Evolutionary conservation across 2,329 filamentous ascomycete species (phyloP).

Genomic region (Aspergillus sp.): DNA sequence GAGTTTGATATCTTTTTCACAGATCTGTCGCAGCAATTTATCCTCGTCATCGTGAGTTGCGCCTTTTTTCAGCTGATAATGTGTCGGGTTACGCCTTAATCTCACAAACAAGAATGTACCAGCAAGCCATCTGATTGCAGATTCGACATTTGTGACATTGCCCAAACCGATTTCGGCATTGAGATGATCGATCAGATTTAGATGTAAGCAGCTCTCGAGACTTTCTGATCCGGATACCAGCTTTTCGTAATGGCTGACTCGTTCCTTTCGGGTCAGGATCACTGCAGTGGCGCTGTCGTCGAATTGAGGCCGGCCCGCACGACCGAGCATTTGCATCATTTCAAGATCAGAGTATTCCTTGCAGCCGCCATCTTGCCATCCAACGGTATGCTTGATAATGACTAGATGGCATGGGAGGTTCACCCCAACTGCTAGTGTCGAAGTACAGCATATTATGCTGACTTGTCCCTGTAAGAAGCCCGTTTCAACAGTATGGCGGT

Average conservation of each 20-base stretch:
- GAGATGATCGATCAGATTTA: constrained; percentile 75
- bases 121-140: constrained; percentile 68
- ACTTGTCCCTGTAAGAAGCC: constrained; percentile 68
- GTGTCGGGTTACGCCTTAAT: constrained; percentile 62
- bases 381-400: constrained; percentile 73
- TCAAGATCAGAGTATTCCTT: constrained; percentile 78
- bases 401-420: constrained; percentile 82
- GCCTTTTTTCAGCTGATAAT: constrained; percentile 63
- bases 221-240: constrained; percentile 69
- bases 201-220: constrained; percentile 73
- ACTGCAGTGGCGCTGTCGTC: constrained; percentile 71
- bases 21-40: constrained; percentile 64
- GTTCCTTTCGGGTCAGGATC: constrained; percentile 69
- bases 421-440: constrained; percentile 76
- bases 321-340: constrained; percentile 85
- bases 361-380: constrained; percentile 56
- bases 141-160: constrained; percentile 60
- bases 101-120: constrained; percentile 76
- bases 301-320: constrained; percentile 79
- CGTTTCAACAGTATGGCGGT: constrained; percentile 63
- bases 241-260: constrained; percentile 62
- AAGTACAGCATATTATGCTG: constrained; percentile 79
- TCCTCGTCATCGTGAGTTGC: constrained; percentile 51
- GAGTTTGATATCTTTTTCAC: constrained; percentile 62
- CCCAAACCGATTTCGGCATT: constrained; percentile 79